These are phyloP conservation scores for Haematococcus lacustris DNA, from an alignment of 139 green algal genomes.

Conservation along the genomic window DNA sequence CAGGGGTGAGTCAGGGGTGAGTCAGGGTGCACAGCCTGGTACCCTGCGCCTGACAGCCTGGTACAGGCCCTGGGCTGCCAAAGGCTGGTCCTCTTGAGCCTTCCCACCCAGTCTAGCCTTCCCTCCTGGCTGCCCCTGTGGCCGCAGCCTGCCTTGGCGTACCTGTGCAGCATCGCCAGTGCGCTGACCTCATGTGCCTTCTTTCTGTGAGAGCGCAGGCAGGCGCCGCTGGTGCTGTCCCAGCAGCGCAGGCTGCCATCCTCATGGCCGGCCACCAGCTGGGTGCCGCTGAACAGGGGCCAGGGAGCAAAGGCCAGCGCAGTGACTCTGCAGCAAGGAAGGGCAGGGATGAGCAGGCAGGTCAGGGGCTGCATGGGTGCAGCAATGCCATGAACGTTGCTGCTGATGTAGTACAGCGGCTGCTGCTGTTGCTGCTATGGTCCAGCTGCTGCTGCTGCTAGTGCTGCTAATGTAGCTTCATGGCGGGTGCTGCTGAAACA, in stretches of 20 bases:
- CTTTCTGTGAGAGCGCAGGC: conserved; percentile 21
- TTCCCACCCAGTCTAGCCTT: too few species aligned
- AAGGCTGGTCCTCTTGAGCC: too few species aligned
- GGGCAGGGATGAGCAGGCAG: neutral
- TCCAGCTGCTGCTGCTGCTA: neutral
- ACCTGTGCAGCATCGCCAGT: conserved; percentile 19
- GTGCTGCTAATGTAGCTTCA: neutral
- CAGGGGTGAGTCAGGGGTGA: too few species aligned
- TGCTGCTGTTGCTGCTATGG: too few species aligned
- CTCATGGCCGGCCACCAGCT: conserved; percentile 21
- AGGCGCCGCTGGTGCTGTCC: conserved; percentile 8
- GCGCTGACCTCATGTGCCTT: conserved; percentile 23
- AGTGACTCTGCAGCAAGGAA: conserved; percentile 11
- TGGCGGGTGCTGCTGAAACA: neutral
- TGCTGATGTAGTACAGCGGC: neutral
- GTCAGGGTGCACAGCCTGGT: too few species aligned
- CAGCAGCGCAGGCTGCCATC: conserved; percentile 26
- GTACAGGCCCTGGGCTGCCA: too few species aligned
- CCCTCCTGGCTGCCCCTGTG: too few species aligned
- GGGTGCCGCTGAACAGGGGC: neutral
- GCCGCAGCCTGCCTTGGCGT: too few species aligned
- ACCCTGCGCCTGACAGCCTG: too few species aligned
- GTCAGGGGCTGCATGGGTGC: neutral
- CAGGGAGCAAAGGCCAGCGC: conserved; percentile 6
- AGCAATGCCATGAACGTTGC: neutral